Evolutionary conservation across 2,329 filamentous ascomycete species (phyloP).

Genomic region (Aspergillus piperis): DNA sequence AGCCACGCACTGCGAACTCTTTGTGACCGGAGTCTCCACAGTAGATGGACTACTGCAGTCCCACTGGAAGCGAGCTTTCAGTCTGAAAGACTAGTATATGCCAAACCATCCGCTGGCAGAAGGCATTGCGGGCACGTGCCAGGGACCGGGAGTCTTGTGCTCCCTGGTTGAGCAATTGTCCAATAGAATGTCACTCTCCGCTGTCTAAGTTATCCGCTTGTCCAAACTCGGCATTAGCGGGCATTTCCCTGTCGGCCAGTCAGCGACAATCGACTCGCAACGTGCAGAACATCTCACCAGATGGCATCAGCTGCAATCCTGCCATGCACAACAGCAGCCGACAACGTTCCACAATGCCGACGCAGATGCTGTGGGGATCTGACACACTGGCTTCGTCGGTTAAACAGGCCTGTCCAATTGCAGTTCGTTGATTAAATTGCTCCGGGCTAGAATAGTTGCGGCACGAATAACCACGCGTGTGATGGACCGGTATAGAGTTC

Average conservation of each 20-base stretch:
- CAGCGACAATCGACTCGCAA: conserved; percentile 15
- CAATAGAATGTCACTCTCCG: neutral
- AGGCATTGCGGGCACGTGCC: neutral
- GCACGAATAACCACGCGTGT: neutral
- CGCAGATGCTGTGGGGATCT: neutral
- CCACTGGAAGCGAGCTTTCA: neutral
- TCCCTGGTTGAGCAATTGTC: neutral
- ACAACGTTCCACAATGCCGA: neutral
- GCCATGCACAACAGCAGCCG: neutral
- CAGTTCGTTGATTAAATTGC: conserved; percentile 1
- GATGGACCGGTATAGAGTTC: neutral
- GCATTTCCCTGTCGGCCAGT: conserved; percentile 14
- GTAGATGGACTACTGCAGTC: neutral
- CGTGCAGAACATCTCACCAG: conserved; percentile 11
- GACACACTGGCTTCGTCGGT: neutral
- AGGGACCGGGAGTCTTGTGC: neutral
- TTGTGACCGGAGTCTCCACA: too few relatives aligned
- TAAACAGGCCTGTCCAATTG: conserved; percentile 11
- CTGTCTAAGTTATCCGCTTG: neutral
- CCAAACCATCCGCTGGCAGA: neutral
- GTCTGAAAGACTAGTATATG: neutral
- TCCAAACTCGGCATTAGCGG: neutral
- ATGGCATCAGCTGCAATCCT: neutral
- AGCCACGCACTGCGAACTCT: too few relatives aligned
- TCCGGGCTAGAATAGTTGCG: neutral